Conservation (phyloP, 2,329 filamentous ascomycete genomes). For the Claviceps lovelessii region DNA sequence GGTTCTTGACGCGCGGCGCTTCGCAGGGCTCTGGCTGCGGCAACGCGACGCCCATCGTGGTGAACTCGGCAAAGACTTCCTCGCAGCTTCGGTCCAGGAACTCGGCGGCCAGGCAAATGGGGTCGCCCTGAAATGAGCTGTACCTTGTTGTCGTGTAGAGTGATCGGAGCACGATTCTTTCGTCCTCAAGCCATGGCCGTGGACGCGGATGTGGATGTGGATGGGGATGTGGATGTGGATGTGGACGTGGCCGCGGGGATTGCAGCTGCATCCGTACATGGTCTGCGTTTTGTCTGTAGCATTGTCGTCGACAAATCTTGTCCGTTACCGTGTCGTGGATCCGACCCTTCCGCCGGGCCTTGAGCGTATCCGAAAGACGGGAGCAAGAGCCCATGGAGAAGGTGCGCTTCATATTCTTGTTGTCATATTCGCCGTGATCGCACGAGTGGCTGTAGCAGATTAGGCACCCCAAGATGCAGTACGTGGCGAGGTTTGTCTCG, state of each 20-base stretch:
- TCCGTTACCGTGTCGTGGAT: constrained; percentile 4
- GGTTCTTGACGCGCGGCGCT: constrained; percentile 26
- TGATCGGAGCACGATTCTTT: constrained; percentile 33
- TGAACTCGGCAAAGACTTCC: constrained; percentile 29
- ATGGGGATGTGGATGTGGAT: too few relatives aligned
- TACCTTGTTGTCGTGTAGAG: constrained; percentile 28
- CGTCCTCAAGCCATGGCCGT: constrained; percentile 33
- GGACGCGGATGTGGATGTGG: too few relatives aligned
- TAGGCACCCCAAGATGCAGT: constrained; percentile 41
- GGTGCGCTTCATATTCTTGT: constrained; percentile 35
- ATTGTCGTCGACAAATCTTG: constrained; percentile 26
- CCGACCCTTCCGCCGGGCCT: constrained; percentile 11
- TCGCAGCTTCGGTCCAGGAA: constrained; percentile 38
- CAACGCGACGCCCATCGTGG: constrained; percentile 12
- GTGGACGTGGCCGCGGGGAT: too few relatives aligned
- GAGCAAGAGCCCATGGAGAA: constrained; percentile 30
- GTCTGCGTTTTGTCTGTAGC: constrained; percentile 20
- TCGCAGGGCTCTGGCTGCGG: constrained; percentile 14
- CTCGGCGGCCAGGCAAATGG: constrained; percentile 36
- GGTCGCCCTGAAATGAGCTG: constrained; percentile 25
- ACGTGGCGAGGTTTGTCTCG: constrained; percentile 37
- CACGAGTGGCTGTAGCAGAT: constrained; percentile 47
- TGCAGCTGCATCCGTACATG: constrained; percentile 5
- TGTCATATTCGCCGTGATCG: constrained; percentile 46
- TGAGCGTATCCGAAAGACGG: constrained; percentile 20